These are phyloP conservation scores for Raphidocelis subcapitata DNA, from an alignment of 139 green algal species.

Conservation along the genomic window DNA sequence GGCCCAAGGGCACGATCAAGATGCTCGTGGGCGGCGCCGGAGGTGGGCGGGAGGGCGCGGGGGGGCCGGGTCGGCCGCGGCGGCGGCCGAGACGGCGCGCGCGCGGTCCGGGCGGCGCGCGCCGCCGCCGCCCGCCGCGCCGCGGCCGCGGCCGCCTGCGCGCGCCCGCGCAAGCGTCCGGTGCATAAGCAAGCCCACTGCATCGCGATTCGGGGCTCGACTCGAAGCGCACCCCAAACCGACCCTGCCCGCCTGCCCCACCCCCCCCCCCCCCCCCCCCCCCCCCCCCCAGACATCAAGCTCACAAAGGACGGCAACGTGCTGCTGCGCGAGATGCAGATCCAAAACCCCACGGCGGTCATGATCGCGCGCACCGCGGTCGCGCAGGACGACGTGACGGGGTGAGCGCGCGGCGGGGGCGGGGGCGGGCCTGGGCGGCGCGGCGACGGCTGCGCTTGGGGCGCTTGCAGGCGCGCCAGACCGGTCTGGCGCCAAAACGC, in stretches of 20 bases:
- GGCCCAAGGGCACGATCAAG: slow-evolving; percentile 99
- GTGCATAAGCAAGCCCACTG: too few species aligned
- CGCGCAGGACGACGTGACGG: slow-evolving; percentile 96
- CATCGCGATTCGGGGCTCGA: too few species aligned
- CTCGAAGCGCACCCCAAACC: slow-evolving; percentile 1
- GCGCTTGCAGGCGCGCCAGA: too few species aligned
- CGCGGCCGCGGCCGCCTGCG: too few species aligned
- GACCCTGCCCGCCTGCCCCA: neutral
- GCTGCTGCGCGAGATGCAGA: slow-evolving; percentile 97
- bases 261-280: neutral
- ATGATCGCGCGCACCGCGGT: slow-evolving; percentile 98
- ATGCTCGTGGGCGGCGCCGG: slow-evolving; percentile 95
- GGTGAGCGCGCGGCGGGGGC: slow-evolving; percentile 22
- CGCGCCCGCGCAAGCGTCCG: too few species aligned
- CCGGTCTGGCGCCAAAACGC: too few species aligned
- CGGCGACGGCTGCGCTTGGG: neutral
- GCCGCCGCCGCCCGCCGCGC: too few species aligned
- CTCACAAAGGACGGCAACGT: slow-evolving; percentile 98
- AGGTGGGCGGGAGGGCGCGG: slow-evolving; percentile 43
- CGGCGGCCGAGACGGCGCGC: too few species aligned
- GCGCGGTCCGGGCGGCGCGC: too few species aligned
- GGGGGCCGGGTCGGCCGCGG: too few species aligned
- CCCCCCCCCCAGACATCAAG: slow-evolving; percentile 84
- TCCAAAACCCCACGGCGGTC: slow-evolving; percentile 99
- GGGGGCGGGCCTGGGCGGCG: too few species aligned